phyloP scores from a whole-genome alignment of 177 flowering plant species.

The Vitis hybrid region DNA sequence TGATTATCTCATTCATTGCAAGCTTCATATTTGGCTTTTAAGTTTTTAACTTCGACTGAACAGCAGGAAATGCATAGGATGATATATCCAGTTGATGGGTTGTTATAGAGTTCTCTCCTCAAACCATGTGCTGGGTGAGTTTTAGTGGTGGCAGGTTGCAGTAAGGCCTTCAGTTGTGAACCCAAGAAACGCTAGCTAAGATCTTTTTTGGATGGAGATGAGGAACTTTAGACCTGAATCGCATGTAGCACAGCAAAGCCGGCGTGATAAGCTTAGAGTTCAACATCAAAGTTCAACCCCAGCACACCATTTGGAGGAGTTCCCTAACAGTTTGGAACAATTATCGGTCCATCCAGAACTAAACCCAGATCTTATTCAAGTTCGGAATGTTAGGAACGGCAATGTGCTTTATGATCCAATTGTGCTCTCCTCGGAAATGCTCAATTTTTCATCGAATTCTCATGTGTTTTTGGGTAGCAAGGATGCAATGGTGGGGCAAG shows the following conservation, averaged over 20 bases:
- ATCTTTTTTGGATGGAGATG: constrained; percentile 28
- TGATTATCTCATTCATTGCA: too few relatives aligned
- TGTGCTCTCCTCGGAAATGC: constrained; percentile 33
- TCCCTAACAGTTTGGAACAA: constrained; percentile 14
- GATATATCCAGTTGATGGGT: too few relatives aligned
- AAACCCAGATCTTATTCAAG: constrained; percentile 26
- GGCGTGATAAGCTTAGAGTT: constrained; percentile 61
- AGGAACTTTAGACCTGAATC: constrained; percentile 38
- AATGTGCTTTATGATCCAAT: constrained; percentile 25
- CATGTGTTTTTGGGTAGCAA: constrained; percentile 18
- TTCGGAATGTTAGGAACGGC: constrained; percentile 23
- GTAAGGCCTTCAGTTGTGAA: too few relatives aligned
- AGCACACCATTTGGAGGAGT: constrained; percentile 16
- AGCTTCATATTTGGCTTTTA: too few relatives aligned
- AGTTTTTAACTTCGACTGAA: too few relatives aligned
- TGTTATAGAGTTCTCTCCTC: too few relatives aligned
- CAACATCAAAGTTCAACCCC: constrained; percentile 22
- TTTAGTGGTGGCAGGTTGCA: too few relatives aligned
- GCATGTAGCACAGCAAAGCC: constrained; percentile 72
- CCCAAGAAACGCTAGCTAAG: too few relatives aligned
- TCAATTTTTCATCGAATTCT: constrained; percentile 22
- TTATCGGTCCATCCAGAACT: constrained; percentile 11
- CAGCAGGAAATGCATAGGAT: background rate
- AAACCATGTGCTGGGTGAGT: too few relatives aligned
- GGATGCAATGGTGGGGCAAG: constrained; percentile 20